Base-by-base conservation (phyloP, 139 green algal species). In the Asterochloris sp. region DNA sequence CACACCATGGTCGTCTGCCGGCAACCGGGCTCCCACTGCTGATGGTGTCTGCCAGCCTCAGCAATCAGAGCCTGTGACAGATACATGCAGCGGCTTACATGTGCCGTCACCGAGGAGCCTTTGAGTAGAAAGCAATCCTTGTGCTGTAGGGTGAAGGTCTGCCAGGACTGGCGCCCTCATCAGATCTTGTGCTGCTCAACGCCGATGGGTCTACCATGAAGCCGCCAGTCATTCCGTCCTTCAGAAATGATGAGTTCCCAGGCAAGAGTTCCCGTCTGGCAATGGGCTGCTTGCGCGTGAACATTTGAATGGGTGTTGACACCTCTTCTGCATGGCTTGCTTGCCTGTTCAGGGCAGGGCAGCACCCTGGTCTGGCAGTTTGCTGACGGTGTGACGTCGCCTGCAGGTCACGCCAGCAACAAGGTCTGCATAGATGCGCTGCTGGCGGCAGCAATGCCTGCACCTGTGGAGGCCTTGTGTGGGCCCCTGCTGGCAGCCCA, bases 211-310 rank as follows among this genome's bases (percentile, higher is more conserved):
- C 60, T 14, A 6, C 69, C 60, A 61, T 69, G 24, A 69, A 69
- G 23, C 24, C 23, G 24, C 76, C 67, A 64, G 2, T 21, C 10
- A 62, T 80, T 1, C 76, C 54, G 14, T n/a, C 76, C 60, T 80
- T 80, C 76, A 80, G 68, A 61, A 80, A 69, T 69, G 76, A 61
- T 68, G 76, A 80, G 76, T 47, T 69, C 1, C 76, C 76, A 80
- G 76, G 76, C 68, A 23, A 69, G 69, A 11, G 38, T 54, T 2
- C 38, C 38, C 2, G 6, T 54, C 38, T 54, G 38, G 38, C 38
- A 54, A 54, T 54, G 38, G 38, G 38, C 38, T 54, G 38, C 38
- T 54, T 54, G 4, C 38, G 6, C 2, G 6, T 54, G 38, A 6
- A 54, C 38, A 54, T 54, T 2, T 2, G 6, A 54, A 6, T 54